These are phyloP conservation scores for Lactuca saligna DNA, from an alignment of 129 eudicot species.

Conservation along the genomic window DNA sequence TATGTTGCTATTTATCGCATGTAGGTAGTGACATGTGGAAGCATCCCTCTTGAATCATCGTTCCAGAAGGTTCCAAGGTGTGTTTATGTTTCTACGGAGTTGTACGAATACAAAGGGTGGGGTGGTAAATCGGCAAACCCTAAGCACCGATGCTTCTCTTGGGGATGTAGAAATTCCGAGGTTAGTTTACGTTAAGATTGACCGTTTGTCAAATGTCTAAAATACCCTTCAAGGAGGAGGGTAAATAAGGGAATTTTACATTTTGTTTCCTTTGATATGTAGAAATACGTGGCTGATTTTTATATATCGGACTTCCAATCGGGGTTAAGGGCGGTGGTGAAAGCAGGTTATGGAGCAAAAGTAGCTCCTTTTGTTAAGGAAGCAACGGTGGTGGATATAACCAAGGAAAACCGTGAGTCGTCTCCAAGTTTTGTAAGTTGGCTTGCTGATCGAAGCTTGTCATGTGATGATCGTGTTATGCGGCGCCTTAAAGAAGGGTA, in stretches of 20 bases:
- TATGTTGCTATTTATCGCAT: not conserved
- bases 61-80: constrained; percentile 84
- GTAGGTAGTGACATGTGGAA: constrained; percentile 97
- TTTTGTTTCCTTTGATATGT: constrained; percentile 29
- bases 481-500: constrained; percentile 98
- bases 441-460: constrained; percentile 89
- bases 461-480: constrained; percentile 89
- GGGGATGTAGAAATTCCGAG: constrained; percentile 94
- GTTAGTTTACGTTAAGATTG: constrained; percentile 37
- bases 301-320: constrained; percentile 94
- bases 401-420: constrained; percentile 57
- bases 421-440: constrained; percentile 78
- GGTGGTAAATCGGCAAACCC: constrained; percentile 84
- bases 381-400: constrained; percentile 63
- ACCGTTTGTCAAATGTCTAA: not conserved
- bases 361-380: constrained; percentile 85
- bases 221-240: not conserved
- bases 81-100: constrained; percentile 79
- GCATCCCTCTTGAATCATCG: constrained; percentile 92
- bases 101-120: constrained; percentile 81
- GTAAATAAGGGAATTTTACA: not conserved
- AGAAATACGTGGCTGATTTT: constrained; percentile 92
- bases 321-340: constrained; percentile 92
- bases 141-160: constrained; percentile 73
- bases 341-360: constrained; percentile 94